Base-by-base conservation (phyloP, 345 rosid genomes). In the Chamaenerion angustifolium region DNA sequence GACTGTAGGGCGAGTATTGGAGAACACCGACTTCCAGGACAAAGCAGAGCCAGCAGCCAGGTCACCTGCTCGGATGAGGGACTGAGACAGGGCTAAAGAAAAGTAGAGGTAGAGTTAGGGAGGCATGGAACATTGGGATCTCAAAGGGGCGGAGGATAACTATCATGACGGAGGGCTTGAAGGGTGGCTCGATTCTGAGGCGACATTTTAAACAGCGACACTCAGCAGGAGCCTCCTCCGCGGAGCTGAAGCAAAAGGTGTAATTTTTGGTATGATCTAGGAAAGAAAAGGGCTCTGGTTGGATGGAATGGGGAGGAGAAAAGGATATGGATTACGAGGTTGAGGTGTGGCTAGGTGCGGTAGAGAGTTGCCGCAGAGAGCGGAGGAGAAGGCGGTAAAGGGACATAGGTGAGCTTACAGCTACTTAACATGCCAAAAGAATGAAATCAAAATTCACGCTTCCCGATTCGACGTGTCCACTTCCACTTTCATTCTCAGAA, bases 141-240 rank as follows among this genome's bases (percentile, higher is more conserved):
- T 23, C 88, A 96, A 15, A 57, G 77, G 0, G 75, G 78, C 16
- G 81, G 85, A 21, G 69, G 71, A 41, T 68, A 52, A 18, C 56
- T 73, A 14, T 77, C 79, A 11, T 79, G 67, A 0, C 85, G 89
- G 57, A 87, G 75, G 46, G 96, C 96, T 49, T 87, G 82, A 46
- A 88, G 0, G 98, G 96, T 3, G 98, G 98, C 53, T 92, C 94
- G 61, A 84, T 79, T 2, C 95, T 76, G 49, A 84, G 96, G 3
- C 93, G 83, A 10, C 96, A 88, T 59, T 88, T 92, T 27, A 95
- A 76, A 9, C 86, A 78, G 40, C 96, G 89, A 49, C 95, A 94
- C 14, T 84, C 98, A 0, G 96, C 90, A 0, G 96, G 94, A 2
- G 95, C 95, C 71, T 92, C 98, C 52, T 92, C 96, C 3, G 98